Evolutionary conservation across 1,284 basidiomycete genomes (phyloP).

Genomic region (Ustilago hordei): DNA sequence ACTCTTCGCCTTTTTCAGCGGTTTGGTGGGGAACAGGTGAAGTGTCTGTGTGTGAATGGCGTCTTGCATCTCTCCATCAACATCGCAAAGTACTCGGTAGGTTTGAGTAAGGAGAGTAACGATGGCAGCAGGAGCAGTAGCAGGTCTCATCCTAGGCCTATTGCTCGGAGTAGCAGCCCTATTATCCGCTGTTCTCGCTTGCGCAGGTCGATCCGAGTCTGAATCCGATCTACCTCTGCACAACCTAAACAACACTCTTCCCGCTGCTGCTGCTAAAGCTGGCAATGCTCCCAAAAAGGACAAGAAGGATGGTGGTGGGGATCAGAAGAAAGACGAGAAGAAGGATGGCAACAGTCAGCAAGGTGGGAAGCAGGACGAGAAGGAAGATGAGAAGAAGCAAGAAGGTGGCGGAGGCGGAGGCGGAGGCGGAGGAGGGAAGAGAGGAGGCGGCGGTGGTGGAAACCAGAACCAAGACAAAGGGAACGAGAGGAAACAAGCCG

Average conservation of each 20-base stretch:
- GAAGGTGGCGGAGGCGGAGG: not conserved
- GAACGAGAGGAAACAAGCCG: constrained; percentile 5
- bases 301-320: not conserved
- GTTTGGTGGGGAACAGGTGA: no score
- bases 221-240: constrained; percentile 22
- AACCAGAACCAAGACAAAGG: constrained; percentile 2
- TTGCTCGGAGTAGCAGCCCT: constrained; percentile 26
- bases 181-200: constrained; percentile 28
- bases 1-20: no score
- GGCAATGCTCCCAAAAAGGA: not conserved
- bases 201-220: constrained; percentile 28
- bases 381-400: not conserved
- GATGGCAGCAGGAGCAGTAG: constrained; percentile 35
- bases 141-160: constrained; percentile 32
- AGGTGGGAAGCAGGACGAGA: not conserved
- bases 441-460: not conserved
- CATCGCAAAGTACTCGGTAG: not conserved
- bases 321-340: not conserved
- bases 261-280: not conserved
- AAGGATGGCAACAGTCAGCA: not conserved
- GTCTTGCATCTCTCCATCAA: not conserved
- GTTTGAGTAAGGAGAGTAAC: not conserved
- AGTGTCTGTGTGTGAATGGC: constrained; percentile 4
- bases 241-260: constrained; percentile 5
- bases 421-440: not conserved